Base-by-base conservation (phyloP, 2,329 filamentous ascomycete species). In the Diaporthe velutina region DNA sequence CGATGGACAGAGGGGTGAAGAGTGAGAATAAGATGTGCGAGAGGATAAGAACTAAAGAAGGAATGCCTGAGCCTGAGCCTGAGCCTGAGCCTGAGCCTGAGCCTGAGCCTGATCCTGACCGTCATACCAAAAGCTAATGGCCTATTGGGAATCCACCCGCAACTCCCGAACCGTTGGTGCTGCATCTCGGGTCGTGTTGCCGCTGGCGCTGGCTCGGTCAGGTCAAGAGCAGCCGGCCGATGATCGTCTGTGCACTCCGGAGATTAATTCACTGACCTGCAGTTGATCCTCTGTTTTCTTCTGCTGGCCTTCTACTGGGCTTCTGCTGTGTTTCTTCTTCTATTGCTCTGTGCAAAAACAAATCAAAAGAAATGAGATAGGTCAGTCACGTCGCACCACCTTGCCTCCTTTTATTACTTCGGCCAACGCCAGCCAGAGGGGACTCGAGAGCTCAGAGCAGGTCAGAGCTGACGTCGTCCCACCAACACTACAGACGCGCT, bases 181-280 rank as follows among this genome's bases (percentile, higher is more conserved):
- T 67, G 9, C 30, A 54, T 30, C 35, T 52, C 22, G 15, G 30
- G 61, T 38, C 48, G 17, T 22, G 28, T 6, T 42, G 58, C 38
- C 38, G 35, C 22, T 60, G 30, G 33, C 10, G 35, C n/a, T 60
- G 55, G 55, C 22, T 38, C 13, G 35, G 38, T 33, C 12, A 25
- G 64, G 48, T 68, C 33, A 40, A 38, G 45, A 67, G 45, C 22
- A 38, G 45, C 64, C 64, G 30, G 33, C 33, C n/a, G 48, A 54
- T 68, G 48, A 54, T 68, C 48, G 45, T 68, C 64, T 68, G 64
- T 54, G 48, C 48, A 28, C 25, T 22, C 64, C 64, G 64, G 64
- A 68, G 48, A 68, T 68, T 68, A 68, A 68, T 68, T n/a, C 61
- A 66, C 40, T 45, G 19, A 30, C 48, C 30, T 25, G 64, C 64